Evolutionary conservation across 768 basidiomycete species (phyloP).

Genomic region (Leccinellum rugosiceps): DNA sequence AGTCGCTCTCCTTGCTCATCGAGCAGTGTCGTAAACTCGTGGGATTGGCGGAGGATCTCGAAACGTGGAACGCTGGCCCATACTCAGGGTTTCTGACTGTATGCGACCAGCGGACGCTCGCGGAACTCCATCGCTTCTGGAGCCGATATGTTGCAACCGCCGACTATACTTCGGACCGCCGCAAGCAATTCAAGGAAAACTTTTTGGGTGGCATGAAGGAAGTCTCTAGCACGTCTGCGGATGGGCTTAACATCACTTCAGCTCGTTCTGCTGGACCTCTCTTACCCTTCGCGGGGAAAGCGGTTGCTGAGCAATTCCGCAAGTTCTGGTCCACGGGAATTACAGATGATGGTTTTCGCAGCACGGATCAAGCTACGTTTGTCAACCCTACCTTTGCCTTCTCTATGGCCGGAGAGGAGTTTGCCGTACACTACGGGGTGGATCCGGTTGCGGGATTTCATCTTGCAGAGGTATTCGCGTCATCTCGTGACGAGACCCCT

Average conservation of each 20-base stretch:
- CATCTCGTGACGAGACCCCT: not conserved
- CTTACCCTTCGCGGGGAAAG: conserved; percentile 4
- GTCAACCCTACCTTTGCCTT: conserved; percentile 32
- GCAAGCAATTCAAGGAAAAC: conserved; percentile 12
- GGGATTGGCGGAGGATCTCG: conserved; percentile 11
- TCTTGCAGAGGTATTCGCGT: conserved; percentile 27
- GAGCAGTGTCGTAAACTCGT: conserved; percentile 27
- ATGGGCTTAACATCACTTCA: conserved; percentile 3
- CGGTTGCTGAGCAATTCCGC: conserved; percentile 19
- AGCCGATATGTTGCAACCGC: conserved; percentile 12
- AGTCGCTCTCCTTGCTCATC: conserved; percentile 23
- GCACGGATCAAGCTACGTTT: conserved; percentile 8
- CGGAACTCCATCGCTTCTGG: conserved; percentile 23
- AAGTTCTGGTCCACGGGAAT: conserved; percentile 25
- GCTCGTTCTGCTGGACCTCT: conserved; percentile 30
- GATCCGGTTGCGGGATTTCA: conserved; percentile 32
- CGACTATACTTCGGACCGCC: conserved; percentile 8
- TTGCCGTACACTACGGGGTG: conserved; percentile 28
- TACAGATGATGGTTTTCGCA: conserved; percentile 24
- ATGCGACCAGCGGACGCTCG: conserved; percentile 25
- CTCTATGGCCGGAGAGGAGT: conserved; percentile 20
- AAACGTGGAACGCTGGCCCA: conserved; percentile 26
- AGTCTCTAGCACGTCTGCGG: not conserved
- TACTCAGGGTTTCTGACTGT: conserved; percentile 24
- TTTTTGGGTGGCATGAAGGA: conserved; percentile 23